Base-by-base conservation (phyloP, 495 filamentous ascomycete species). In the Lasiosphaeris hirsuta region DNA sequence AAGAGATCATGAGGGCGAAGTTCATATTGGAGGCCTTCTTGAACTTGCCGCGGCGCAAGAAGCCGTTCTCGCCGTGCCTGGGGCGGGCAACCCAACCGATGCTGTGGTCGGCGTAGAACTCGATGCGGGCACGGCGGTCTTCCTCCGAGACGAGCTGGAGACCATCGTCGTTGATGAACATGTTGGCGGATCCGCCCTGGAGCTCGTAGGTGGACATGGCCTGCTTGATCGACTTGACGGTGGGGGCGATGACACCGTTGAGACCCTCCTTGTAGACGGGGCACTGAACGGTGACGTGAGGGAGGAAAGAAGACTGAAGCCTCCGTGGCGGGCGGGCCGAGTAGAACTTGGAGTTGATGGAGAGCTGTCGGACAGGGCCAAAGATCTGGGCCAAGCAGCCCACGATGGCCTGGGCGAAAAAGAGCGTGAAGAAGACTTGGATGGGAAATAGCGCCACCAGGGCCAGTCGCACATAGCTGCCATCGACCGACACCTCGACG, bases 1-100 rank as follows among this genome's bases (percentile, higher is more conserved):
- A 85, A 14, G 86, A 88, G 57, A 92, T 79, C 78, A 88, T 86
- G 36, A 92, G 74, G 9, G 79, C 87, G 59, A 81, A 92, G 73
- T 92, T 92, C 88, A 92, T 92, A 76, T 92, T 92, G 33, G 85
- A 89, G 10, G 88, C 88, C 81, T 91, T 86, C 78, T 85, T 86
- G 72, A 86, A 86, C 65, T 83, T 87, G 53, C 85, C 85, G 57
- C 77, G 80, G 38, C 85, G 77, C 43, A 73, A 30, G 63, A 87
- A 88, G 17, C 82, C 84, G 58, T 88, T 78, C 49, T 82, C 77
- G 51, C 83, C 83, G 51, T 81, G 72, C 52, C 73, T 78, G n/a
- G 88, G 88, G 19, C 88, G 81, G 10, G 88, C 86, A 17, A 86
- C 83, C 89, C 89, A 92, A 41, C 89, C 88, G 63, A 92, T 92